Evolutionary conservation across 805 yeast genomes (phyloP).

Genomic region (Danielozyma ontarioensis): DNA sequence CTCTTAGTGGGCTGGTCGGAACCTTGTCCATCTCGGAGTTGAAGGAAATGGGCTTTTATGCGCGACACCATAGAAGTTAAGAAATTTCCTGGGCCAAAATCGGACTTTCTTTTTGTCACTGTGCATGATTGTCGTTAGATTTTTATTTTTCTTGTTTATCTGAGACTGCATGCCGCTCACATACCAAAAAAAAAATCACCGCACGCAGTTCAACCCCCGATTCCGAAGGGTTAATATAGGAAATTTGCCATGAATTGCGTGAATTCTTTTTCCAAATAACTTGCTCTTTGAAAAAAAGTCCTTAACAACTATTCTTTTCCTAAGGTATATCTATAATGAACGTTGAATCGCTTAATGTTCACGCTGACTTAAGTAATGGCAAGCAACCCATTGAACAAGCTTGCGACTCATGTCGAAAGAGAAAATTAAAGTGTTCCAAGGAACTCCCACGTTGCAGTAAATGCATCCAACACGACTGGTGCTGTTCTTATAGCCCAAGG

Average conservation of each 20-base stretch:
- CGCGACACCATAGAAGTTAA: too few relatives aligned
- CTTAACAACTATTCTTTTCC: not conserved
- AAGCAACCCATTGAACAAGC: constrained; percentile 44
- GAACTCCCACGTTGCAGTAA: constrained; percentile 72
- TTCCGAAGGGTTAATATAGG: too few relatives aligned
- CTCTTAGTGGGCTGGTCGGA: too few relatives aligned
- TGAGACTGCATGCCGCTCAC: not conserved
- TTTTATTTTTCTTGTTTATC: not conserved
- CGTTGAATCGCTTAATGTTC: not conserved
- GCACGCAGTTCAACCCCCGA: not conserved
- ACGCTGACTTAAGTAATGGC: not conserved
- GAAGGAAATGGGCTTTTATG: too few relatives aligned
- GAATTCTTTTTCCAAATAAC: not conserved
- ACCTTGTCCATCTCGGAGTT: not conserved
- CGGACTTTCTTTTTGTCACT: not conserved
- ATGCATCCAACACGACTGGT: constrained; percentile 67
- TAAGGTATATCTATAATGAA: not conserved
- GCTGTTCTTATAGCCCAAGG: constrained; percentile 74
- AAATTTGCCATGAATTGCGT: not conserved
- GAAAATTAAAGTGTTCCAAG: constrained; percentile 78
- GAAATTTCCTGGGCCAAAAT: not conserved
- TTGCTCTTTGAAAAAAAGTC: too few relatives aligned
- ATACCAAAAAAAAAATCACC: not conserved
- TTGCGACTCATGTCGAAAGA: constrained; percentile 79
- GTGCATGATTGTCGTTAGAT: not conserved